phyloP scores from a whole-genome alignment of 345 rosid species.

The Populus ilicifolia region DNA sequence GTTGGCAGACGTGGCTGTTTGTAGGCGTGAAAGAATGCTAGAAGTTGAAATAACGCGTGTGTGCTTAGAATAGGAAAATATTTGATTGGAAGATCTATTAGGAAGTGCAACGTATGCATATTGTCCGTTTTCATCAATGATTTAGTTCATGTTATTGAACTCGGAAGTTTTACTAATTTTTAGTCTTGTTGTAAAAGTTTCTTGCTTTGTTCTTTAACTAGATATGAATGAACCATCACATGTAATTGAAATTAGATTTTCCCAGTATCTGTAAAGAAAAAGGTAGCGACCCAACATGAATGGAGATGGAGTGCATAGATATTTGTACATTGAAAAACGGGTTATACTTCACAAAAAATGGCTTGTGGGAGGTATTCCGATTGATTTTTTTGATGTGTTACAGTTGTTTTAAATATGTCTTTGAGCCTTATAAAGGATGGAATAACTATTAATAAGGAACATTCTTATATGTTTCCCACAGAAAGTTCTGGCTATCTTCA shows the following conservation, averaged over 20 bases:
- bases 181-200: background rate
- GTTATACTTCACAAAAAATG: too few relatives aligned
- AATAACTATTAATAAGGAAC: background rate
- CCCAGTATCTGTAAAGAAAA: background rate
- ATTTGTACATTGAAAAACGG: background rate
- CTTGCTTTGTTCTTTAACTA: background rate
- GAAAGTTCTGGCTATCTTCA: background rate
- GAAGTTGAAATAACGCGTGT: background rate
- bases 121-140: background rate
- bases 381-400: background rate
- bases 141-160: background rate
- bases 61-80: background rate
- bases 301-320: background rate
- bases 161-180: too few relatives aligned
- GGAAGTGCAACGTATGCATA: background rate
- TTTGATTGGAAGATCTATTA: background rate
- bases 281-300: background rate
- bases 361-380: background rate
- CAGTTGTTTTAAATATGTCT: background rate
- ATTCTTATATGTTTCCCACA: background rate
- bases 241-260: background rate
- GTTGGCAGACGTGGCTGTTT: background rate
- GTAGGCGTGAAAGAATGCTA: background rate
- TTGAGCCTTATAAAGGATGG: background rate
- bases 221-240: background rate